Percentiles rank a stretch among this genome's conserved stretches.
Evolutionary conservation across 352 stramenopile species (phyloP).

Genomic region (Aphanomyces euteiches): DNA sequence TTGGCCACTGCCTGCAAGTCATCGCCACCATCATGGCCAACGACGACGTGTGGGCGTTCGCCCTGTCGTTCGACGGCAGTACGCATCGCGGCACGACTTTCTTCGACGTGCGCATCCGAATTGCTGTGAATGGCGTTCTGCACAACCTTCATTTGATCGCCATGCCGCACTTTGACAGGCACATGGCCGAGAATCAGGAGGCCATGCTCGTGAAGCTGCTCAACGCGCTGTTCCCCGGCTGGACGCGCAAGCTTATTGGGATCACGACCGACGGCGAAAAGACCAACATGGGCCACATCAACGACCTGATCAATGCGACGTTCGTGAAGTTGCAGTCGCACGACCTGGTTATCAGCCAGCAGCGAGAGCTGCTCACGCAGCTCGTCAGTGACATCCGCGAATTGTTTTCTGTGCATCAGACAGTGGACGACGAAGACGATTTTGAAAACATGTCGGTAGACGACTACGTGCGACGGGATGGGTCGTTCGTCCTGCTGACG

Average conservation of each 20-base stretch:
- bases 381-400: constrained; percentile 5
- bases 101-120: background rate
- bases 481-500: background rate
- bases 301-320: background rate
- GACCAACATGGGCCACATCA: background rate
- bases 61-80: background rate
- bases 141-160: constrained; percentile 10
- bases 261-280: background rate
- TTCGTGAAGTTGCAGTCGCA: background rate
- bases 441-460: background rate
- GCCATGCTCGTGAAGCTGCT: background rate
- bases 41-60: background rate
- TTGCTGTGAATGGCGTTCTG: background rate
- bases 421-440: background rate
- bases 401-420: background rate
- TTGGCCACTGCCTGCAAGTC: background rate
- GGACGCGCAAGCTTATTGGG: background rate
- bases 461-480: background rate
- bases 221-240: background rate
- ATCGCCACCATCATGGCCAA: background rate
- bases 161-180: background rate
- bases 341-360: background rate
- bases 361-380: background rate
- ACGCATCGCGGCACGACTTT: background rate
- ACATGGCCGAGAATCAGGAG: background rate